Percentiles rank a stretch among this genome's conserved stretches.
Conservation (phyloP, 306 rosid genomes). For the Ormosia emarginata region DNA sequence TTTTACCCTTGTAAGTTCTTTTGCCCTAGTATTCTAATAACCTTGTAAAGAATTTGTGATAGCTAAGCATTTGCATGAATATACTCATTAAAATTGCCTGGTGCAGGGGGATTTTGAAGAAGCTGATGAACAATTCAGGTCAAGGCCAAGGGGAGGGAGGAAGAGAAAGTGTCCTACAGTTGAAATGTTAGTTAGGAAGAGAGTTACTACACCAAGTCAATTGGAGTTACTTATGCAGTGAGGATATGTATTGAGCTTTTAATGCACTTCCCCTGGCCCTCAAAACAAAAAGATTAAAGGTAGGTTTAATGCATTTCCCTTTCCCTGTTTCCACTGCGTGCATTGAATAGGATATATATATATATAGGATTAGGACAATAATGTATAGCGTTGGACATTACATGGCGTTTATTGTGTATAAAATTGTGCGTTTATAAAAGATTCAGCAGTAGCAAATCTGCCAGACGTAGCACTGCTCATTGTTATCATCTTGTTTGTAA, state of each 20-base stretch:
- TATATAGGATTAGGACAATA: background rate
- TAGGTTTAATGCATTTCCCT: background rate
- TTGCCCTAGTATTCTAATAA: background rate
- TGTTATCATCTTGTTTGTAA: no score
- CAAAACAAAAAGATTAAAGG: background rate
- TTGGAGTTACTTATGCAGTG: conserved; percentile 36
- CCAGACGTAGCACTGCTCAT: no score
- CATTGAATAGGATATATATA: background rate
- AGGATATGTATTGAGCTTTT: background rate
- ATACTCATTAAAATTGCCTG: background rate
- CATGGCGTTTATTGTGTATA: no score
- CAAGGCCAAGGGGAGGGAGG: conserved; percentile 76
- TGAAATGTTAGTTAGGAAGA: conserved; percentile 73
- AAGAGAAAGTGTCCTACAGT: conserved; percentile 67
- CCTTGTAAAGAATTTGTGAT: background rate
- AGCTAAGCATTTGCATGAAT: background rate
- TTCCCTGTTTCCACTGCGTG: background rate
- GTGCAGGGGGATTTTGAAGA: conserved; percentile 82
- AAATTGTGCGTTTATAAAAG: no score
- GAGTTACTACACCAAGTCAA: conserved; percentile 61
- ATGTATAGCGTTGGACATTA: background rate
- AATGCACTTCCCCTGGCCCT: background rate
- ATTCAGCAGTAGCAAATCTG: no score
- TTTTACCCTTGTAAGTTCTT: conserved; percentile 52
- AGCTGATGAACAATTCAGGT: conserved; percentile 64